Base-by-base conservation (phyloP, 257 asterid genomes). In the Salvia miltiorrhiza region DNA sequence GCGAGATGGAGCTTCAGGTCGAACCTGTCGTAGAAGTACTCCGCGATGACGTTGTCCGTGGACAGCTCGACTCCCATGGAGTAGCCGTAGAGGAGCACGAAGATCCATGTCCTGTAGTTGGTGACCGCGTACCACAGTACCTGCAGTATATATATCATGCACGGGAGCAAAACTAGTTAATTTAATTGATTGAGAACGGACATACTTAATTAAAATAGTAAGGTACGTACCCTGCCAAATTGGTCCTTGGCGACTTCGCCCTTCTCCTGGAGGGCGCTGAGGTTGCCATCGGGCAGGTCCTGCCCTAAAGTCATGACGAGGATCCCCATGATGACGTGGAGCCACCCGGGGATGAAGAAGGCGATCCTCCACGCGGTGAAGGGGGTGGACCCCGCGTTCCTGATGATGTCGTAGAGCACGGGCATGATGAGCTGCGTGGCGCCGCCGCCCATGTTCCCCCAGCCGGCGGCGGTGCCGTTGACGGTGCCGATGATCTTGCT, bases 361-460 rank as follows among this genome's bases (percentile, higher is more conserved):
- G 95, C 88, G 4, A 88, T 80, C 48, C 92, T 80, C 95, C 92
- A 85, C 4, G 95, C 89, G 1, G 89, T 78, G 58, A 76, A 87
- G 1, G 86, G 83, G 2, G 92, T 78, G 0, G 88, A 5, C 2
- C 92, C 92, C 0, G 33, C 8, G 24, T 26, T 69, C 30, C 63
- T 43, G 17, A 87, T 87, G 10, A 85, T 28, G 1, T 81, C 84
- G 37, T 60, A 88, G 0, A 88, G 76, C 37, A 88, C 0, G 4
- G 95, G 95, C 95, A 88, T 88, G 1, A 88, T 5, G n/a, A 88
- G 81, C 24, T 88, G 95, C 0, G 92, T 88, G 5, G 85, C 88
- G 2, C 95, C 92, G 2, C 95, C 95, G 0, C 92, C 95, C 92
- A 83, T 88, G 43, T 88, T 82, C 17, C 92, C 93, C 92, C 95